Conservation (phyloP, 352 stramenopile genomes). For the Globisporangium middletonii region DNA sequence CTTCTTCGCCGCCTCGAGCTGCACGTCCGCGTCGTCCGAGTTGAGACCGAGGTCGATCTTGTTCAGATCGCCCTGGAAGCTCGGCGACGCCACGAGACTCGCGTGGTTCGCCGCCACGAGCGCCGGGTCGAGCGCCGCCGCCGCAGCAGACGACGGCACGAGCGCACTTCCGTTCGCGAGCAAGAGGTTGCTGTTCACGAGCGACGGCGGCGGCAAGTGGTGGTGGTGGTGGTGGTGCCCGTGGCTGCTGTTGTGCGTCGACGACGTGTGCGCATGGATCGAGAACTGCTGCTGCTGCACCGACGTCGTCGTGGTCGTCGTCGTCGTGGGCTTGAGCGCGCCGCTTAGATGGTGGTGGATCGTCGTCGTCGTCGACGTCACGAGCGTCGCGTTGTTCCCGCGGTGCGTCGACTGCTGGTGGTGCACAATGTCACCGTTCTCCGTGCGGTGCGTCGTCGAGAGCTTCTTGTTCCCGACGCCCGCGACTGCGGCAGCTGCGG, state of each 20-base stretch:
- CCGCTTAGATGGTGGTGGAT: conserved; percentile 57
- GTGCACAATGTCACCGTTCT: conserved; percentile 76
- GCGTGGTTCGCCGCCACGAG: conserved; percentile 11
- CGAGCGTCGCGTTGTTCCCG: conserved; percentile 60
- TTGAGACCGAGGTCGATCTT: conserved; percentile 78
- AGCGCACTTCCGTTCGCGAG: conserved; percentile 36
- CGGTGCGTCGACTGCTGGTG: conserved; percentile 71
- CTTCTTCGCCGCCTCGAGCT: conserved; percentile 84
- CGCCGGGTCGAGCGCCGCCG: conserved; percentile 23
- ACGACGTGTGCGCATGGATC: conserved; percentile 17
- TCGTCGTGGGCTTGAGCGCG: conserved; percentile 17
- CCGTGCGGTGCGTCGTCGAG: conserved; percentile 49
- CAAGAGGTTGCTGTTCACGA: conserved; percentile 13
- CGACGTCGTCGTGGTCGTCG: conserved; percentile 19
- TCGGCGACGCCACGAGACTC: conserved; percentile 37
- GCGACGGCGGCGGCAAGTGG: conserved; percentile 27
- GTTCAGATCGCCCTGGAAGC: conserved; percentile 75
- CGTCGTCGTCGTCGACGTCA: conserved; percentile 74
- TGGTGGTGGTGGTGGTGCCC: conserved; percentile 44
- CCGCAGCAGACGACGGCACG: conserved; percentile 8
- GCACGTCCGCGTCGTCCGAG: conserved; percentile 76
- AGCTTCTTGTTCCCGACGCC: conserved; percentile 42
- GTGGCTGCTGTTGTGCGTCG: conserved; percentile 4
- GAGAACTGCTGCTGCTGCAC: conserved; percentile 42
- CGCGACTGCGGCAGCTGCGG: conserved; percentile 1